A percentile compares a stretch with the other conserved stretches of the same genome.
phyloP scores from a whole-genome alignment of 768 basidiomycete species.

The Macrolepiota fuliginosa region DNA sequence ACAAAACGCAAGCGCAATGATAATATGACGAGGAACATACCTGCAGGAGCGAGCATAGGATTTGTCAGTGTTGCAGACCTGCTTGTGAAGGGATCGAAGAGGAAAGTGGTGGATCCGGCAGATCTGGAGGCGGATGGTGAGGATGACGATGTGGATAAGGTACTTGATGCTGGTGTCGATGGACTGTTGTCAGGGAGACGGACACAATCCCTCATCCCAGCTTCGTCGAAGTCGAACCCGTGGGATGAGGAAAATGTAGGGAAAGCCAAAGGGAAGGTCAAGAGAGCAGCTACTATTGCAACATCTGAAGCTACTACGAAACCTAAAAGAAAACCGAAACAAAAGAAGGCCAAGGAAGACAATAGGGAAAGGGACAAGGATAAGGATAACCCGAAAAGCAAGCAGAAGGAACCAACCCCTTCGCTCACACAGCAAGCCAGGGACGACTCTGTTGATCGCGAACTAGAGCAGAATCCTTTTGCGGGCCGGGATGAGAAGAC shows the following conservation, averaged over 20 bases:
- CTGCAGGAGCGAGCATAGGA: conserved; percentile 63
- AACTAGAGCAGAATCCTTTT: conserved; percentile 44
- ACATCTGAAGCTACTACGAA: neutral
- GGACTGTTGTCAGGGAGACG: conserved; percentile 39
- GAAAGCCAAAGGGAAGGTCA: conserved; percentile 33
- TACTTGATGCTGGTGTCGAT: conserved; percentile 57
- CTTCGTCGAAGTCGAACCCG: conserved; percentile 22
- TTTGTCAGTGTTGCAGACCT: conserved; percentile 72
- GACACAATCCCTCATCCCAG: conserved; percentile 42
- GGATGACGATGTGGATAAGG: conserved; percentile 68
- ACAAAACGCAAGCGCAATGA: conserved; percentile 71
- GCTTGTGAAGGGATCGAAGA: conserved; percentile 47
- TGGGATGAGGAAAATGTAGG: neutral
- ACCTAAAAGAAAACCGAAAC: neutral
- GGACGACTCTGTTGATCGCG: conserved; percentile 57
- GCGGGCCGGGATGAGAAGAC: neutral
- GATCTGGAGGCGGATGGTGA: conserved; percentile 53
- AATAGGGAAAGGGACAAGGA: conserved; percentile 27
- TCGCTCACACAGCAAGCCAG: conserved; percentile 28
- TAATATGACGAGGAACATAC: conserved; percentile 68
- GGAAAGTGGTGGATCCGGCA: conserved; percentile 41
- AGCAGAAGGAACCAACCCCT: conserved; percentile 11
- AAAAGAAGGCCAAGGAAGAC: neutral
- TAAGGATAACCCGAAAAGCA: conserved; percentile 33
- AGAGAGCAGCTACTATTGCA: conserved; percentile 40